These are phyloP conservation scores for Candida sp. DNA, from an alignment of 1,139 yeast species.

Conservation along the genomic window DNA sequence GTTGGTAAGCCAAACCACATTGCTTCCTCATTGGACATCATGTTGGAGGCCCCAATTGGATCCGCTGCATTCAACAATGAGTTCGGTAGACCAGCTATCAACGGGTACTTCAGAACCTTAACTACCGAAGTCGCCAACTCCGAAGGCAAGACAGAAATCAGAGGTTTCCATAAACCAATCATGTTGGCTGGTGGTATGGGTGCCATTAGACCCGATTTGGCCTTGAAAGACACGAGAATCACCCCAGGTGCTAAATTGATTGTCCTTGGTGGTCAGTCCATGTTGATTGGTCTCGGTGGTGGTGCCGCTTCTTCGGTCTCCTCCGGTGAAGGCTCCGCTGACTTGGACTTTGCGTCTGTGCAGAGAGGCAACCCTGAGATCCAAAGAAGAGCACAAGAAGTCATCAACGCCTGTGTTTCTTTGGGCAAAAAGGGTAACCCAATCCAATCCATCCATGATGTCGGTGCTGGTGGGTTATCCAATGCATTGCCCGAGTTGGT, in stretches of 20 bases:
- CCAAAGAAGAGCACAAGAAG: conserved; percentile 99
- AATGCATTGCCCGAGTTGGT: conserved; percentile 98
- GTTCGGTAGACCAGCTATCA: conserved; percentile 97
- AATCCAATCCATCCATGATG: conserved; percentile 96
- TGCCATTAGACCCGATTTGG: conserved; percentile 90
- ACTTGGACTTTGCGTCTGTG: conserved; percentile 96
- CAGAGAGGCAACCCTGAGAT: conserved; percentile 99
- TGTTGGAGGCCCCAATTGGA: conserved; percentile 98
- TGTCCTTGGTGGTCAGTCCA: conserved; percentile 98
- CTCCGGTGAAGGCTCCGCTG: conserved; percentile 97
- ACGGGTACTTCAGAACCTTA: conserved; percentile 96
- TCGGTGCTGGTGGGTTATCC: conserved; percentile 99
- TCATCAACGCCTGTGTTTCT: conserved; percentile 91
- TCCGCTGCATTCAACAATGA: conserved; percentile 99
- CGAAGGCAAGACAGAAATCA: conserved; percentile 69
- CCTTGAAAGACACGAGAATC: conserved; percentile 84
- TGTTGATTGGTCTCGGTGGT: conserved; percentile 99
- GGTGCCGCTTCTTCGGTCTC: conserved; percentile 98
- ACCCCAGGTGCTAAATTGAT: conserved; percentile 94
- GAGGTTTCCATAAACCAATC: conserved; percentile 99
- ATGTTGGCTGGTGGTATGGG: conserved; percentile 99
- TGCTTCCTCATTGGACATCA: conserved; percentile 91
- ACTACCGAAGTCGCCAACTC: conserved; percentile 75
- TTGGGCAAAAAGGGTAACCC: conserved; percentile 77
- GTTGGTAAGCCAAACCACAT: conserved; percentile 94